These are phyloP conservation scores for Rhynchospora breviuscula DNA, from an alignment of 176 grass and related monocot genomes.

Conservation along the genomic window DNA sequence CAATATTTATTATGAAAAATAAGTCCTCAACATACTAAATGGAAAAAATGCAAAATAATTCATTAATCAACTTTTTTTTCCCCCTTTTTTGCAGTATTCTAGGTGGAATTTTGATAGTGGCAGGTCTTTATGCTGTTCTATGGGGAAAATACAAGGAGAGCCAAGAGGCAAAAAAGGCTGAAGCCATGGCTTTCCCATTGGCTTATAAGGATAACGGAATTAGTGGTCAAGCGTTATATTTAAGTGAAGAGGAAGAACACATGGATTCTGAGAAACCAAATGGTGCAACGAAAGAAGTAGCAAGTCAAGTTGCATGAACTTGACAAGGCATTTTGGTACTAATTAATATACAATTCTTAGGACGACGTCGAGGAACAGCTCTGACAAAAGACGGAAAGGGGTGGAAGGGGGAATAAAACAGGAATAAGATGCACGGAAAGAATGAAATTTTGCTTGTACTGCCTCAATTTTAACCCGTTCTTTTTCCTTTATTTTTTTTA, in stretches of 20 bases:
- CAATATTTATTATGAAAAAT: not conserved
- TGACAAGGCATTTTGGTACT: not conserved
- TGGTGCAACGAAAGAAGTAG: conserved; percentile 34
- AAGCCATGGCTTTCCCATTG: conserved; percentile 44
- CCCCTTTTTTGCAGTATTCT: conserved; percentile 31
- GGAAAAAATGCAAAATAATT: not conserved
- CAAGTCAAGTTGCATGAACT: conserved; percentile 26
- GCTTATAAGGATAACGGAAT: conserved; percentile 28
- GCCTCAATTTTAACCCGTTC: conserved; percentile 27
- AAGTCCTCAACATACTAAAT: not conserved
- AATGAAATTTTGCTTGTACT: conserved; percentile 50
- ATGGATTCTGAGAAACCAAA: conserved; percentile 41
- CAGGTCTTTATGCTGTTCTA: conserved; percentile 77
- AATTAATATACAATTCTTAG: conserved; percentile 12
- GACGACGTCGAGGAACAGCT: conserved; percentile 9
- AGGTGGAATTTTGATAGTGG: conserved; percentile 70
- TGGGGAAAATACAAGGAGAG: conserved; percentile 87
- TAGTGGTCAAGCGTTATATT: conserved; percentile 26
- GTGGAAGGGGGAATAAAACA: conserved; percentile 24
- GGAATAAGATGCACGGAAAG: conserved; percentile 15
- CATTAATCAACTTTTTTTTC: not conserved
- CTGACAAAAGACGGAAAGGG: conserved; percentile 36
- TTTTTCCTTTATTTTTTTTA: conserved; percentile 16
- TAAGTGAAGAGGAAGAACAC: conserved; percentile 35
- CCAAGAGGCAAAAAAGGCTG: conserved; percentile 34